Evolutionary conservation across 257 asterid genomes (phyloP), one percentile per base, ranked within the genome.

Genomic region (Solanum commersonii): DNA sequence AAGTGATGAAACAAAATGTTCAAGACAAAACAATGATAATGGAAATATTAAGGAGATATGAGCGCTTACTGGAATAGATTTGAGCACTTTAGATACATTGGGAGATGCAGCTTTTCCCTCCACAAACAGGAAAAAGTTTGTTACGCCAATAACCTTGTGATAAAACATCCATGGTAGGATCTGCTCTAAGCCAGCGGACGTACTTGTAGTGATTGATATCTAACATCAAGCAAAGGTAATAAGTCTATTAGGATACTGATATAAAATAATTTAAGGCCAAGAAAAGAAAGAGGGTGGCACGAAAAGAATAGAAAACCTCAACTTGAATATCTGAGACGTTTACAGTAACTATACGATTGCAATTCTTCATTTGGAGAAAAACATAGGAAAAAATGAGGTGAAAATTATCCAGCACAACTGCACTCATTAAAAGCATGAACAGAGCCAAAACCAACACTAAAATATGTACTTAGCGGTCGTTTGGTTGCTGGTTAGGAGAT

Each of bases 91-190:
- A 34, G 98, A 92, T 68, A 94, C 96, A 60, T 94, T 84, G 85
- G 94, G 94, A 84, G 98, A 88, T 68, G 98, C 98, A 70, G 99
- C 96, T 89, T 93, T 95, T 83, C 99, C 97, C 90, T 95, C 98
- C 63, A 95, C 98, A 87, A 96, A 96, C 72, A 95, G 89, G 89
- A 94, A 93, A 91, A 96, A 95, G 4, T 90, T 93, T 15, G 97
- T 88, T 38, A 95, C 94, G 44, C 99, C 99, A 56, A 96, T 91
- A 85, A 94, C 95, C 88, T 96, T 96, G 87, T 96, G 99, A 91
- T 92, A 96, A 88, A 92, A 96, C 93, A 96, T 92, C 98, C 98
- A 95, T 1, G 98, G 99, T 27, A 96, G 90, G 67, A 91, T 94
- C 94, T 95, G 98, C 91, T 96, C 97, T 91, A 96, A 91, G 88